A percentile compares a stretch with the other conserved stretches of the same genome.
Conservation (phyloP, 345 rosid genomes). For the Pseudoturritis turrita region DNA sequence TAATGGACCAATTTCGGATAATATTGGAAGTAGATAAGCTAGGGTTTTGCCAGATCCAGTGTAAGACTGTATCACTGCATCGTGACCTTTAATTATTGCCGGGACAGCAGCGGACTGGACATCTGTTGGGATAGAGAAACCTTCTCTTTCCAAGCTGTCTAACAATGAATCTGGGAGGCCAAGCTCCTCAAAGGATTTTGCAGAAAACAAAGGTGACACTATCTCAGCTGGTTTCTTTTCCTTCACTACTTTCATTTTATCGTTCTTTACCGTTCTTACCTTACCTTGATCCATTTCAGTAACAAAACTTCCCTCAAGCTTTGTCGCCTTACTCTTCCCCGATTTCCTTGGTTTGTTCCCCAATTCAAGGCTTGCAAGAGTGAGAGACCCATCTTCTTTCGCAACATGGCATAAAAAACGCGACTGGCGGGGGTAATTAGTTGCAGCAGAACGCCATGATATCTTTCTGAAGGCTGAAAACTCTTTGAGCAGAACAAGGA, state of each 20-base stretch:
- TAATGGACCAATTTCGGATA: constrained; percentile 73
- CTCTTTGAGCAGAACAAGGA: constrained; percentile 59
- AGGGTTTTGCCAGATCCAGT: constrained; percentile 93
- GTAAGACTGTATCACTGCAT: constrained; percentile 85
- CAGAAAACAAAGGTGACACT: constrained; percentile 61
- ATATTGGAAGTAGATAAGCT: constrained; percentile 86
- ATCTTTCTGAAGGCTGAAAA: constrained; percentile 45
- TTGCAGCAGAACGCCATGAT: constrained; percentile 36
- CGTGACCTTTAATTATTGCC: constrained; percentile 62
- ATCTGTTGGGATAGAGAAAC: constrained; percentile 74
- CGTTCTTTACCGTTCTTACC: constrained; percentile 32
- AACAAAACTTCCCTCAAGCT: constrained; percentile 27
- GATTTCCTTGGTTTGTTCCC: constrained; percentile 32
- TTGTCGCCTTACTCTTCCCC: constrained; percentile 22
- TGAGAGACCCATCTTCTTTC: constrained; percentile 45
- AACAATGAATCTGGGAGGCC: constrained; percentile 65
- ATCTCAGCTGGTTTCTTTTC: constrained; percentile 42
- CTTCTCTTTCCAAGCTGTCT: constrained; percentile 64
- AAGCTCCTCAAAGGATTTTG: constrained; percentile 80
- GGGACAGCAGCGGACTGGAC: constrained; percentile 85
- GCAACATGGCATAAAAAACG: constrained; percentile 43
- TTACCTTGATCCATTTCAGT: constrained; percentile 36
- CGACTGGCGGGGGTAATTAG: constrained; percentile 33
- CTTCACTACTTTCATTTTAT: constrained; percentile 32
- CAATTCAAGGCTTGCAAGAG: constrained; percentile 59